Evolutionary conservation across 2,329 filamentous ascomycete species (phyloP), one percentile per base, ranked within the genome.

Genomic region (Fusarium luffae): DNA sequence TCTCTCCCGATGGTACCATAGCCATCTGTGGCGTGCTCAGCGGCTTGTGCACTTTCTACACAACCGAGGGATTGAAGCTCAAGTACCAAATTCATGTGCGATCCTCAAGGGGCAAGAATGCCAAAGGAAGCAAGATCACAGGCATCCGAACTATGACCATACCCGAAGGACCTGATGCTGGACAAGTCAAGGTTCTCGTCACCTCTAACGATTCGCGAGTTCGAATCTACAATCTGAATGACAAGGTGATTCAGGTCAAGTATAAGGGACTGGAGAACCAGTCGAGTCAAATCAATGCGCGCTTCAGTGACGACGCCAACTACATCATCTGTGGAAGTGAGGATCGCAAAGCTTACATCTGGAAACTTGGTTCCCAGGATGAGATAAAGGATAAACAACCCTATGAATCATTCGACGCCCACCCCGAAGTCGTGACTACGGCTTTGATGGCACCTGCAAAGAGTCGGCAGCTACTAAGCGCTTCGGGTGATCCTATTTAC

Each of bases 121-220:
- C 94, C 7, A 98, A 97, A 78, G 95, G 95, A 8, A 97, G 94
- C 82, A 99, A 99, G 78, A 97, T 99, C 72, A 98, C 96, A 0
- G 94, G 94, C 9, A 97, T 99, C 55, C 90, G 95, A 75, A 92
- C 93, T 0, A 89, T 91, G 69, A 80, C 82, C 18, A 83, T 89
- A 50, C 89, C 89, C 4, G 47, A 71, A 5, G 77, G 71, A 10
- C 51, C 78, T 10, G 78, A 80, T 14, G 86, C 86, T 37, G 88
- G 88, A 2, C 91, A 94, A 55, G 86, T 93, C 52, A 97, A 97
- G 75, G 83, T 99, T 4, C 83, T 99, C 9, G 90, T 99, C 60
- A 97, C 93, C 3, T 98, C 94, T 71, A 99, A 98, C 74, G 96
- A 99, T 77, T 98, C 95, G 1, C 89, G 96, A 23, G 88, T 98